Percentiles rank a stretch among this genome's conserved stretches.
phyloP scores from a whole-genome alignment of 2,329 filamentous ascomycete genomes.

The Arthrobotrys pseudoclavata region DNA sequence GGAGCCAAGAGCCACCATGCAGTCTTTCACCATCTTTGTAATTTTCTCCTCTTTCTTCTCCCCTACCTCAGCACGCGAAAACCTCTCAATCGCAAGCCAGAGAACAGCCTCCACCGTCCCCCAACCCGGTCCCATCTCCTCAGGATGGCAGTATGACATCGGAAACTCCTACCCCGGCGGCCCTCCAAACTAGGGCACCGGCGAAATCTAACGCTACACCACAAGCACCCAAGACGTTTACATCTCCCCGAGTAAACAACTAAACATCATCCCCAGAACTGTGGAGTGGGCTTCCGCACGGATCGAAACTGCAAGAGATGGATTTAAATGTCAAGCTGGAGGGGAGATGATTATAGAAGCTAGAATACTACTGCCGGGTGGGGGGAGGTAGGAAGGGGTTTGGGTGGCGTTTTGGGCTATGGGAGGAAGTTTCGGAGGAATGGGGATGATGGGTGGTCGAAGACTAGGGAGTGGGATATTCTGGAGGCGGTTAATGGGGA shows the following conservation, averaged over 20 bases:
- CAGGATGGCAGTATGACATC: conserved; percentile 68
- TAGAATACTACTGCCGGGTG: conserved; percentile 64
- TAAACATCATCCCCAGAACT: conserved; percentile 65
- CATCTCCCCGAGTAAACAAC: conserved; percentile 65
- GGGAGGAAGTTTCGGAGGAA: conserved; percentile 66
- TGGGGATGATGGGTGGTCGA: conserved; percentile 67
- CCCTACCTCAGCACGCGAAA: background rate
- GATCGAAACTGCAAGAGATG: conserved; percentile 49
- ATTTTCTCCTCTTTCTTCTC: conserved; percentile 21
- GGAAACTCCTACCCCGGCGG: conserved; percentile 69
- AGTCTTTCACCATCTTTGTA: conserved; percentile 2
- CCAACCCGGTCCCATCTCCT: conserved; percentile 65
- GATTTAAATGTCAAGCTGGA: conserved; percentile 65
- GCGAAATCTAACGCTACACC: conserved; percentile 70
- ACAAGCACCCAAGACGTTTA: conserved; percentile 66
- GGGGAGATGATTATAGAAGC: conserved; percentile 67
- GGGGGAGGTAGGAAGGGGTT: conserved; percentile 61
- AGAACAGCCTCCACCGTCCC: conserved; percentile 23
- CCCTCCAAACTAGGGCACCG: conserved; percentile 69
- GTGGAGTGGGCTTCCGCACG: conserved; percentile 31
- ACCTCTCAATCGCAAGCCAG: background rate
- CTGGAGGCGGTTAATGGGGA: conserved; percentile 68
- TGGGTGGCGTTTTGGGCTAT: conserved; percentile 70
- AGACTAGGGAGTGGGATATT: conserved; percentile 68
- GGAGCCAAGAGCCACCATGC: conserved; percentile 4